phyloP scores from a whole-genome alignment of 305 asterid genomes.

The Fraxinus ornus region DNA sequence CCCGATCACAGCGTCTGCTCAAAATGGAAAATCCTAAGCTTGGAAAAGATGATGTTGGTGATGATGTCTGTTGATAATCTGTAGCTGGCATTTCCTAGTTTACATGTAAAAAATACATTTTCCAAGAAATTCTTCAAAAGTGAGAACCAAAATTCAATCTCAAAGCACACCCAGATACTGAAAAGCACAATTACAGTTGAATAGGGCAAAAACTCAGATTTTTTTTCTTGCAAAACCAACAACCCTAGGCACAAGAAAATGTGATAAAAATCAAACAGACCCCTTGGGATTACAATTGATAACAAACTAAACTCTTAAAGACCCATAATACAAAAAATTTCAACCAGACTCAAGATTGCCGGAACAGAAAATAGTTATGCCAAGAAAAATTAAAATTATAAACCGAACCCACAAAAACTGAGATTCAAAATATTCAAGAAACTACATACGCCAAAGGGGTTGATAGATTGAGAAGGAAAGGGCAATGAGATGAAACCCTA shows the following conservation, averaged over 20 bases:
- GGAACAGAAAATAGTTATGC: neutral
- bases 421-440: slow-evolving; percentile 18
- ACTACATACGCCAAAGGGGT: slow-evolving; percentile 3
- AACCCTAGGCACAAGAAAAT: neutral
- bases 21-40: slow-evolving; percentile 41
- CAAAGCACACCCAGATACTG: too few relatives aligned
- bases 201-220: neutral
- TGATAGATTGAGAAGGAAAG: neutral
- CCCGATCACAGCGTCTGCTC: slow-evolving; percentile 44
- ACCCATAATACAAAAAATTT: neutral
- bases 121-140: neutral
- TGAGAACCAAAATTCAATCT: neutral
- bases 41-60: slow-evolving; percentile 33
- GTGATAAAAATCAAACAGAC: neutral
- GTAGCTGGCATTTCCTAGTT: slow-evolving; percentile 43
- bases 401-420: slow-evolving; percentile 7
- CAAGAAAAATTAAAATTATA: neutral
- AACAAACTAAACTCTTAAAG: neutral
- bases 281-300: neutral
- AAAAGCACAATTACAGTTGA: too few relatives aligned
- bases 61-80: slow-evolving; percentile 30
- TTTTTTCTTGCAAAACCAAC: neutral
- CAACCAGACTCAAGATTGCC: neutral
- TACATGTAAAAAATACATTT: slow-evolving; percentile 14
- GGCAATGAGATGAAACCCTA: slow-evolving; percentile 36